A percentile compares a stretch with the other conserved stretches of the same genome.
Conservation (phyloP, 768 basidiomycete genomes). For the Zangia roseola region DNA sequence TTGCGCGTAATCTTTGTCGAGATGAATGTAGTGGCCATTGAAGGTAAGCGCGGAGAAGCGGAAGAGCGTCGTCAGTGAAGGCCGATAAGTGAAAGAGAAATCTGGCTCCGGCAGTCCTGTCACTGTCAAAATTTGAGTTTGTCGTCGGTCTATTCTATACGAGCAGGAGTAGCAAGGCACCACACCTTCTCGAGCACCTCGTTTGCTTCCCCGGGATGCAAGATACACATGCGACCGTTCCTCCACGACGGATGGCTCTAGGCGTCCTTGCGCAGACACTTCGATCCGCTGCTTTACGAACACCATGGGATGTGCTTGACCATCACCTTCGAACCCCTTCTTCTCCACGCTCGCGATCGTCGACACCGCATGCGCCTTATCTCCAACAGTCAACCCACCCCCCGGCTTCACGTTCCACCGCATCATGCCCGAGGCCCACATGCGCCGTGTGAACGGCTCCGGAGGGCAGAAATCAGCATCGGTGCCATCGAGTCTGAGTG, state of each 20-base stretch:
- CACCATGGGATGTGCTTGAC: slow-evolving; percentile 59
- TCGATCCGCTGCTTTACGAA: slow-evolving; percentile 69
- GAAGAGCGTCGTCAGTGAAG: slow-evolving; percentile 72
- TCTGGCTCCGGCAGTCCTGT: slow-evolving; percentile 49
- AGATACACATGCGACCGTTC: slow-evolving; percentile 71
- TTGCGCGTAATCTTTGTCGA: slow-evolving; percentile 72
- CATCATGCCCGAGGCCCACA: slow-evolving; percentile 79
- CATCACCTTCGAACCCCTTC: slow-evolving; percentile 56
- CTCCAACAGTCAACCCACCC: slow-evolving; percentile 52
- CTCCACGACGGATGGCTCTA: slow-evolving; percentile 52
- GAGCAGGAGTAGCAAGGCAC: neutral
- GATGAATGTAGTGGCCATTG: slow-evolving; percentile 83
- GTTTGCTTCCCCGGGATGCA: slow-evolving; percentile 28
- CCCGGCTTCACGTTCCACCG: slow-evolving; percentile 46
- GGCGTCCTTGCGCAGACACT: slow-evolving; percentile 43
- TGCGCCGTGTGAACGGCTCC: slow-evolving; percentile 68
- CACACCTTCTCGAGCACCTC: slow-evolving; percentile 45
- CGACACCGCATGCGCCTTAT: slow-evolving; percentile 46
- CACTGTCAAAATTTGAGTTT: slow-evolving; percentile 35
- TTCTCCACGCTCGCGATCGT: slow-evolving; percentile 52
- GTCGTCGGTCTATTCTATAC: neutral
- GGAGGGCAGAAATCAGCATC: slow-evolving; percentile 73
- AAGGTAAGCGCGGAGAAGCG: slow-evolving; percentile 85
- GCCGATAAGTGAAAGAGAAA: slow-evolving; percentile 66
- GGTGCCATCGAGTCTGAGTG: slow-evolving; percentile 66